Percentiles rank a stretch among this genome's conserved stretches.
These are phyloP conservation scores for Edaphochlamys debaryana DNA, from an alignment of 139 green algal genomes.

Conservation along the genomic window DNA sequence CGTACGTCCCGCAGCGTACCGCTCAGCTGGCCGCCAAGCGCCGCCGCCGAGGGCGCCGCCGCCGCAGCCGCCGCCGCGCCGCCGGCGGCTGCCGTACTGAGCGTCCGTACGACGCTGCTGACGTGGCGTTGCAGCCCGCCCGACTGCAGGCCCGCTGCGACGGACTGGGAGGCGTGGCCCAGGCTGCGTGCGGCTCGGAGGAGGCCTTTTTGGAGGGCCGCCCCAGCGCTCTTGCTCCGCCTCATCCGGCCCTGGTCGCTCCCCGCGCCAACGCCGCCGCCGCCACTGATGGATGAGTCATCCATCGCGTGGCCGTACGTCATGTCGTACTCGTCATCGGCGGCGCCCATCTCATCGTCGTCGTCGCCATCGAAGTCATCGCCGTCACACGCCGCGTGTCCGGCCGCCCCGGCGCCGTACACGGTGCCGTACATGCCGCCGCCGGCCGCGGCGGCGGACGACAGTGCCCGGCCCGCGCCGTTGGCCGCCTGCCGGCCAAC, in stretches of 20 bases:
- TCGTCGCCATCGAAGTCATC: not conserved
- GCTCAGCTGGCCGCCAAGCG: constrained; percentile 3
- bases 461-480: constrained; percentile 60
- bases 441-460: constrained; percentile 1
- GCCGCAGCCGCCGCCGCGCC: constrained; percentile 24
- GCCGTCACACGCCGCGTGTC: not conserved
- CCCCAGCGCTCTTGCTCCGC: not conserved
- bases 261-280: too few relatives aligned
- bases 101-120: constrained; percentile 4
- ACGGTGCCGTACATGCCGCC: not conserved
- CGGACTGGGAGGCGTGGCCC: constrained; percentile 6
- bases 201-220: not conserved
- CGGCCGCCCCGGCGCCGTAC: not conserved
- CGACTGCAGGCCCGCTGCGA: not conserved
- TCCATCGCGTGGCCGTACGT: not conserved
- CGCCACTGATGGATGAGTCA: too few relatives aligned
- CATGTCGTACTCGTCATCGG: not conserved
- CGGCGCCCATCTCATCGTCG: not conserved
- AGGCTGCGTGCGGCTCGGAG: not conserved
- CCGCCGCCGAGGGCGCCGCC: not conserved
- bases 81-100: not conserved
- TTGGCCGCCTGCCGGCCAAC: constrained; percentile 51
- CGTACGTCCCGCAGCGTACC: constrained; percentile 14
- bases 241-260: not conserved
- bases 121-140: constrained; percentile 20